These are phyloP conservation scores for Lachnellula arida DNA, from an alignment of 2,329 filamentous ascomycete genomes.

Conservation along the genomic window DNA sequence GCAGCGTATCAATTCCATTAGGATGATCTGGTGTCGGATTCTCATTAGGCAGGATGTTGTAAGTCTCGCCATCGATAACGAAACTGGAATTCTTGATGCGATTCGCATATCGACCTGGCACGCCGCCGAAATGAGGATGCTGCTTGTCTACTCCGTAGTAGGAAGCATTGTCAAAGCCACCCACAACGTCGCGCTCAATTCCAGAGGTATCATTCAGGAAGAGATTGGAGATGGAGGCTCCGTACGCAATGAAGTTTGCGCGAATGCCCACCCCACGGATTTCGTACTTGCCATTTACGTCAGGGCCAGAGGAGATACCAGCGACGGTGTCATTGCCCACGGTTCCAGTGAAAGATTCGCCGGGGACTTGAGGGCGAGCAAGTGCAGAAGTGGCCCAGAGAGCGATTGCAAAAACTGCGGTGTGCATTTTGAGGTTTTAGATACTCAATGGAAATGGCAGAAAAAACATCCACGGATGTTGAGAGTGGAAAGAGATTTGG, in stretches of 20 bases:
- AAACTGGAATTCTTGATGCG: slow-evolving; percentile 75
- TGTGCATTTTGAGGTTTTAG: slow-evolving; percentile 16
- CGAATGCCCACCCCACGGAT: slow-evolving; percentile 62
- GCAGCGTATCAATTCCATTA: slow-evolving; percentile 58
- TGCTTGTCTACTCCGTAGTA: slow-evolving; percentile 61
- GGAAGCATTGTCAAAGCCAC: slow-evolving; percentile 70
- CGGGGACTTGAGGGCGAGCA: slow-evolving; percentile 18
- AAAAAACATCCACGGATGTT: background rate
- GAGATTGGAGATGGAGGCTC: slow-evolving; percentile 67
- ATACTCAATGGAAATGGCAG: slow-evolving; percentile 1
- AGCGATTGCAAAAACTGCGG: slow-evolving; percentile 9
- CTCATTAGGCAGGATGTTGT: slow-evolving; percentile 59
- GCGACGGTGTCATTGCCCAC: slow-evolving; percentile 25
- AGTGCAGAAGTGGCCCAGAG: slow-evolving; percentile 9
- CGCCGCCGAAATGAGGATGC: slow-evolving; percentile 67
- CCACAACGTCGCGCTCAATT: slow-evolving; percentile 64
- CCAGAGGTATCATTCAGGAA: slow-evolving; percentile 66
- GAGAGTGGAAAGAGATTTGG: slow-evolving; percentile 2
- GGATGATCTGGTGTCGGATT: slow-evolving; percentile 48
- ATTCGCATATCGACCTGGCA: slow-evolving; percentile 76
- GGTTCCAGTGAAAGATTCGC: slow-evolving; percentile 21
- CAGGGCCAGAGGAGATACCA: slow-evolving; percentile 35
- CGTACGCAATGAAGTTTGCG: slow-evolving; percentile 68
- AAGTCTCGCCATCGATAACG: slow-evolving; percentile 57
- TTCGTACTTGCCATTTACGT: slow-evolving; percentile 65